Evolutionary conservation across 352 stramenopile species (phyloP), one percentile per base, ranked within the genome.

Genomic region (Globisporangium yorkense): DNA sequence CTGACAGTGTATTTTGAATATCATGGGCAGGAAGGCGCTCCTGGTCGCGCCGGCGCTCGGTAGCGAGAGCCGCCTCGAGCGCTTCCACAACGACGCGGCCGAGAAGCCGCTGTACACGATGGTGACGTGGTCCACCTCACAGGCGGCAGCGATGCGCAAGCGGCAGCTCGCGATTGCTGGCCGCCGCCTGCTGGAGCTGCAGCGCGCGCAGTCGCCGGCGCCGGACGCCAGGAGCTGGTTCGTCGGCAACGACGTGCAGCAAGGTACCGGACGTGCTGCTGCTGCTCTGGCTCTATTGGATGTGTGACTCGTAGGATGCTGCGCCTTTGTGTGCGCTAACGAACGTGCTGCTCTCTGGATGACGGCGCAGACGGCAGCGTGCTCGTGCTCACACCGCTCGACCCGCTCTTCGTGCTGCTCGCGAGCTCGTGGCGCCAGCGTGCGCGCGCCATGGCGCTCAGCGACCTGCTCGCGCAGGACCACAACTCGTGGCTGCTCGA

Each of bases 331-430:
- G 41, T 44, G 44, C 35, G 43, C 5, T 48, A n/a, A 21, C 5
- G 18, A 27, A 10, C 16, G 24, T 27, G 24, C 24, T 27, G 24
- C 24, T 27, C 24, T 27, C 24, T 13, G 41, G 18, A 10, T 16
- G 6, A 13, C 10, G 43, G 16, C 3, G 43, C 62, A 84, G 74
- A 92, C 52, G 84, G 81, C 13, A 77, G 69, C 41, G 10, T 91
- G 18, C 65, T 81, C 29, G 66, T 91, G 41, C 74, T 92, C 21
- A 84, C 84, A 8, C 76, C 71, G 9, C 63, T 92, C 39, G 81
- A 94, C 37, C 69, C 80, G 39, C 66, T 89, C 2, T 92, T 92
- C 47, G 80, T 94, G 57, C 61, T 94, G 16, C 57, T 94, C 44
- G 63, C 75, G 33, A 76, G 73, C 13, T 64, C 71, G 15, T 82